Conservation (phyloP, 1,139 yeast genomes). For the Blastobotrys buckinghamii region DNA sequence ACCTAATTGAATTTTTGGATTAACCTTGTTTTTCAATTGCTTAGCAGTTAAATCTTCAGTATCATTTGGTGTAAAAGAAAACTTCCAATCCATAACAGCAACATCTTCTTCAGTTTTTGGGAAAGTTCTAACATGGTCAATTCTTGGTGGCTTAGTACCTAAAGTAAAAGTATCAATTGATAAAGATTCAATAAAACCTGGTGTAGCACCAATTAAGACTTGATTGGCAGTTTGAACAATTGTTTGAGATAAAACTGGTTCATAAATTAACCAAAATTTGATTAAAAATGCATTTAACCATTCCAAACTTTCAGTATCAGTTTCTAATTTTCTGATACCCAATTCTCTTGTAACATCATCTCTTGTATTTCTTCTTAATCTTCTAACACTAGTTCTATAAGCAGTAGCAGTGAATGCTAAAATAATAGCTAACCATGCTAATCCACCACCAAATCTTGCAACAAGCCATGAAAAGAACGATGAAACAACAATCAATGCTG, state of each 20-base stretch:
- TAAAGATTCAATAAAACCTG: constrained; percentile 71
- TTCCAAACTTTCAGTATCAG: constrained; percentile 88
- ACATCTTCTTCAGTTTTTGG: constrained; percentile 84
- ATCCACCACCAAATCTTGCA: constrained; percentile 70
- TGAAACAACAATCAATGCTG: constrained; percentile 59
- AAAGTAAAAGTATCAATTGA: constrained; percentile 87
- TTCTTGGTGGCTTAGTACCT: constrained; percentile 92
- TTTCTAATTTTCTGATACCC: constrained; percentile 71
- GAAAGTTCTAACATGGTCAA: constrained; percentile 82
- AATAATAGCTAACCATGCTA: constrained; percentile 76
- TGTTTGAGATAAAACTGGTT: constrained; percentile 84
- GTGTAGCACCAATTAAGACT: constrained; percentile 64
- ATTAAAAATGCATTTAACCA: constrained; percentile 87
- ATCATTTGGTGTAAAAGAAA: constrained; percentile 88
- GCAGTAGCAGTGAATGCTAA: constrained; percentile 54
- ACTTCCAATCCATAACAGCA: constrained; percentile 92
- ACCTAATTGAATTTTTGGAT: constrained; percentile 54
- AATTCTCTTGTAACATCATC: constrained; percentile 82
- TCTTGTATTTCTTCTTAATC: constrained; percentile 66
- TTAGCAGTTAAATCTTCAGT: constrained; percentile 74
- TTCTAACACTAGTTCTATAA: constrained; percentile 78
- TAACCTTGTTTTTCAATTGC: constrained; percentile 75
- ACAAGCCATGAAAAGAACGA: constrained; percentile 69
- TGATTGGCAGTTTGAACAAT: constrained; percentile 83
- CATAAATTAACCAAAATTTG: constrained; percentile 86